These are phyloP conservation scores for Xylariaceae sp. DNA, from an alignment of 2,329 filamentous ascomycete genomes.

Conservation along the genomic window DNA sequence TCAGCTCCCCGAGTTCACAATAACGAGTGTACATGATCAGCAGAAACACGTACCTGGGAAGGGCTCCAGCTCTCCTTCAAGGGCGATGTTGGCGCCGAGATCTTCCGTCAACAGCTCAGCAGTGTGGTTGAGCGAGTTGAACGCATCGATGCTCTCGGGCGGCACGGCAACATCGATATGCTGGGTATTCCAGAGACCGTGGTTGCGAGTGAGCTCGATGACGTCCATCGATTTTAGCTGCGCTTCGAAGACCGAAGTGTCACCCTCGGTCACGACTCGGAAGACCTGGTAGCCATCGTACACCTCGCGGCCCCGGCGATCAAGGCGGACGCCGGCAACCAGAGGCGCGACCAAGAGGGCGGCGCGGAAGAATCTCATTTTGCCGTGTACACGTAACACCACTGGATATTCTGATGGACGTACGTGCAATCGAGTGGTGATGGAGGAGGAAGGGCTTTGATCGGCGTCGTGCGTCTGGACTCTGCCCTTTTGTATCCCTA, in stretches of 20 bases:
- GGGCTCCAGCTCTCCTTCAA: slow-evolving; percentile 27
- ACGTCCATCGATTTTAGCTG: slow-evolving; percentile 26
- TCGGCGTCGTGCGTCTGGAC: neutral
- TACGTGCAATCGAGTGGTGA: neutral
- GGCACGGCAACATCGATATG: slow-evolving; percentile 33
- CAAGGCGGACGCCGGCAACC: slow-evolving; percentile 13
- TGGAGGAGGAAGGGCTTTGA: neutral
- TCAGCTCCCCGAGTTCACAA: slow-evolving; percentile 2
- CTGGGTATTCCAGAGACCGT: slow-evolving; percentile 20
- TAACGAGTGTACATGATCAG: too few species aligned
- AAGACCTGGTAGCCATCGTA: slow-evolving; percentile 35
- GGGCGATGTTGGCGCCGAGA: slow-evolving; percentile 29
- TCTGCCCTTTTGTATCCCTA: slow-evolving; percentile 5
- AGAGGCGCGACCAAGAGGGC: slow-evolving; percentile 12
- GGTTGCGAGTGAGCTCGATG: slow-evolving; percentile 26
- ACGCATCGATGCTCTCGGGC: slow-evolving; percentile 28
- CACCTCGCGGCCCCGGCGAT: slow-evolving; percentile 23
- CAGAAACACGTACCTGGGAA: slow-evolving; percentile 23
- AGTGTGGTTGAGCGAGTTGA: slow-evolving; percentile 28
- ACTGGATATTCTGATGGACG: neutral
- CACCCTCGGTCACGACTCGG: slow-evolving; percentile 25
- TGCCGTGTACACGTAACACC: too few species aligned
- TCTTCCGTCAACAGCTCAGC: slow-evolving; percentile 28
- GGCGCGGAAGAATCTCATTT: slow-evolving; percentile 14
- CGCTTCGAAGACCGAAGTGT: slow-evolving; percentile 23